Evolutionary conservation across 2,329 filamentous ascomycete species (phyloP), one percentile per base, ranked within the genome.

Genomic region (Cadophora gregata): DNA sequence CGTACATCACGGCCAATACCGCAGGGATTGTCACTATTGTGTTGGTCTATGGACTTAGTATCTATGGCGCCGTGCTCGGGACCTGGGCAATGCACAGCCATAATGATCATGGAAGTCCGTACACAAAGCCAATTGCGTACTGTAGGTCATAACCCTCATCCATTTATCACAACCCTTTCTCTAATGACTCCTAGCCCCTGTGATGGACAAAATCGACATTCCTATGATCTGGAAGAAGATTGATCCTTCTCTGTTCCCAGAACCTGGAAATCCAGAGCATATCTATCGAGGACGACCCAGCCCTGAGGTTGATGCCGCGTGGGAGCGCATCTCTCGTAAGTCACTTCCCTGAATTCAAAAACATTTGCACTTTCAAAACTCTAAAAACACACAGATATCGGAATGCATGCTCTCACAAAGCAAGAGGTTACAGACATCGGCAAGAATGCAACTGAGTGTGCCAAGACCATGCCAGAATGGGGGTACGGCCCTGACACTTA

Each of bases 401-500:
- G 47, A 50, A 50, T 50, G 47, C 47, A 50, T 50, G 47, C 47
- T 9, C 47, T 50, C 47, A 50, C 47, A 50, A 50, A 50, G 24
- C 47, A 50, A 25, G 47, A 50, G 47, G 47, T 50, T 50, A 14
- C 5, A 50, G 24, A 25, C 2, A 50, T 50, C 24, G 47, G 47
- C 9, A 50, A 50, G 10, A 50, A 50, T 27, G 21, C 47, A 27
- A 27, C 47, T 12, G 47, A 50, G 27, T 50, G 47, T 29, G 56
- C 38, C 47, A 50, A 50, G 10, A 50, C 47, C 9, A 50, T 50
- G 47, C 47, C 47, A 19, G 38, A 55, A 16, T 62, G 60, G 60
- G 48, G 60, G 16, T 48, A 51, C 33, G 60, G 60, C 19, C 45
- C 50, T 55, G 60, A 62, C 33, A 48, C 60, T 27, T 62, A 62